These are phyloP conservation scores for Triticum aestivum DNA, from an alignment of 176 grass and related monocot genomes.

Conservation along the genomic window DNA sequence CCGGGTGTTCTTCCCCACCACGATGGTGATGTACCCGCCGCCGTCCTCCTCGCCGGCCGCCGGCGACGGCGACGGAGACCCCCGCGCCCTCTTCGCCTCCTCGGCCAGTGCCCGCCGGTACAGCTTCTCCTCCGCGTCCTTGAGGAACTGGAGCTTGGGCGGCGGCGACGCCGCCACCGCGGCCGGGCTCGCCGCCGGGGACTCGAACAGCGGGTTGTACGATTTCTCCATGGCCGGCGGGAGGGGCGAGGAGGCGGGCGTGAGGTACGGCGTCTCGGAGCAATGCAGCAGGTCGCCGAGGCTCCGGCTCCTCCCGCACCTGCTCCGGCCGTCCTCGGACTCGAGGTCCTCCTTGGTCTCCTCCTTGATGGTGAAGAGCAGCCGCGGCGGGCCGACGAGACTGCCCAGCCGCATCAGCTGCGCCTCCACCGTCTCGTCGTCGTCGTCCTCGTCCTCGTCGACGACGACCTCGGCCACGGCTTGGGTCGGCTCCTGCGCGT, in stretches of 20 bases:
- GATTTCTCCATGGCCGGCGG: constrained; percentile 27
- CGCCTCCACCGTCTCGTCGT: constrained; percentile 60
- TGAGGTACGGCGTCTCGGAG: constrained; percentile 61
- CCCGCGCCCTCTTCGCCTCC: constrained; percentile 43
- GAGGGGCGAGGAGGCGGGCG: constrained; percentile 55
- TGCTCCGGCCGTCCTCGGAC: constrained; percentile 56
- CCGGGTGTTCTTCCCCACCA: constrained; percentile 45
- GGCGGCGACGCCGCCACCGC: constrained; percentile 46
- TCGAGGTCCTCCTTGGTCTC: constrained; percentile 91
- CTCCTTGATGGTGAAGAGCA: constrained; percentile 98
- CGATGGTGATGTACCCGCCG: constrained; percentile 52
- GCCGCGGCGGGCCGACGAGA: constrained; percentile 65
- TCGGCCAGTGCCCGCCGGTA: constrained; percentile 62
- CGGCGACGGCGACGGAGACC: constrained; percentile 27
- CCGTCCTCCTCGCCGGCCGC: constrained; percentile 45
- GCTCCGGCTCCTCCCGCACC: constrained; percentile 58
- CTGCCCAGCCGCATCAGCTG: constrained; percentile 83
- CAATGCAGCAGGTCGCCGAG: constrained; percentile 68
- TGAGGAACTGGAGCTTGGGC: constrained; percentile 88
- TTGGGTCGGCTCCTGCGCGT: constrained; percentile 33
- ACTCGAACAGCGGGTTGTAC: constrained; percentile 72
- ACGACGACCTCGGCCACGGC: neutral
- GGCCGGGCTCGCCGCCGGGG: constrained; percentile 8
- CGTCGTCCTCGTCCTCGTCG: constrained; percentile 22
- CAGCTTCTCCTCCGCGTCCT: constrained; percentile 91